Evolutionary conservation across 306 rosid species (phyloP).

Genomic region (Castanea mollissima): DNA sequence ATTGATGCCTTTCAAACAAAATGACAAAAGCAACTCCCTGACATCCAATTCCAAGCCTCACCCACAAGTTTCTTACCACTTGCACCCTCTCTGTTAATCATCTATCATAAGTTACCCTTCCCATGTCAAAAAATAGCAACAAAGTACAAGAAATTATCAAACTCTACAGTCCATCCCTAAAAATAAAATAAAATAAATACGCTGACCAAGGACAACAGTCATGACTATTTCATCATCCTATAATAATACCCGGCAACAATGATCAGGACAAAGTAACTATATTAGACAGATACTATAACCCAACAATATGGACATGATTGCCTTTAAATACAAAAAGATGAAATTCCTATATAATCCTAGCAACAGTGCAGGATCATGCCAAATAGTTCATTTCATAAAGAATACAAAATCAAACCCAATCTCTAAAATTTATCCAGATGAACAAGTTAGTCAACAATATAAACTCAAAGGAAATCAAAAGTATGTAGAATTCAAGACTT

Average conservation of each 20-base stretch:
- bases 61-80: neutral
- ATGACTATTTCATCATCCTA: neutral
- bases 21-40: neutral
- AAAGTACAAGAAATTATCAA: neutral
- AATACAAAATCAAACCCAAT: neutral
- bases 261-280: neutral
- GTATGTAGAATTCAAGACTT: conserved; percentile 25
- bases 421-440: neutral
- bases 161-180: neutral
- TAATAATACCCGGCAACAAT: neutral
- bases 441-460: neutral
- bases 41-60: neutral
- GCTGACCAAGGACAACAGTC: neutral
- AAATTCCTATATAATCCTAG: neutral
- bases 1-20: neutral
- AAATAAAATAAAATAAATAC: neutral
- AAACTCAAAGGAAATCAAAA: neutral
- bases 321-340: neutral
- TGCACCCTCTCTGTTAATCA: neutral
- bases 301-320: neutral
- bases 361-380: neutral
- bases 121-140: neutral
- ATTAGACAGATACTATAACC: neutral
- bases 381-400: neutral
- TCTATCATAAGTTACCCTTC: neutral